These are phyloP conservation scores for Xerocomus alliaceus DNA, from an alignment of 1,284 basidiomycete species.

Conservation along the genomic window DNA sequence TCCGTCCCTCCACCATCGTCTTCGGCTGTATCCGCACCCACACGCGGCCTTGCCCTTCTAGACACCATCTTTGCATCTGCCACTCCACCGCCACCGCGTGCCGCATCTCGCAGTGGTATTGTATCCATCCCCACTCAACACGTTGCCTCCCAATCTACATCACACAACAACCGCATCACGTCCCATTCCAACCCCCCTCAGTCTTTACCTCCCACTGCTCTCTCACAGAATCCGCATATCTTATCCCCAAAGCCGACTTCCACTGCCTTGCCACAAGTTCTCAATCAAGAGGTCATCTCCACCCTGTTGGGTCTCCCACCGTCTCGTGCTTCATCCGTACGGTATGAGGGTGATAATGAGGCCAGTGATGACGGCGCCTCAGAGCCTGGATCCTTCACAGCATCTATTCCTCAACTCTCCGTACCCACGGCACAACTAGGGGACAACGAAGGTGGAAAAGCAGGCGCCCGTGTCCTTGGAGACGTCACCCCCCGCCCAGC, in stretches of 20 bases:
- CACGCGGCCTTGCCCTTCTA: constrained; percentile 53
- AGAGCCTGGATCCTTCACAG: constrained; percentile 49
- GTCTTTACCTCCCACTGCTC: constrained; percentile 19
- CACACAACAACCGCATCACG: constrained; percentile 7
- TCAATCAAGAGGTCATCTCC: constrained; percentile 69
- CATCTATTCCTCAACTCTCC: constrained; percentile 44
- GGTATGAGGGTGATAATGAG: constrained; percentile 69
- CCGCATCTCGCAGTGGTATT: constrained; percentile 23
- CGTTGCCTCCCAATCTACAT: constrained; percentile 9
- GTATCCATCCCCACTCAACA: constrained; percentile 15
- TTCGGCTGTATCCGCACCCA: constrained; percentile 31
- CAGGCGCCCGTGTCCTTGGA: constrained; percentile 43
- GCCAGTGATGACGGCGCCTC: constrained; percentile 55
- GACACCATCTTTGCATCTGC: constrained; percentile 61
- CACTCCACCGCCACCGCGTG: constrained; percentile 32
- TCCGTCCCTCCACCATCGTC: constrained; percentile 40
- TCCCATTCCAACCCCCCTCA: constrained; percentile 12
- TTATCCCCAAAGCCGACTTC: constrained; percentile 56
- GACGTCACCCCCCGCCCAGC: constrained; percentile 59
- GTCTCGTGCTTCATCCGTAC: constrained; percentile 59
- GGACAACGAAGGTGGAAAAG: constrained; percentile 23
- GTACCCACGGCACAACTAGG: constrained; percentile 18
- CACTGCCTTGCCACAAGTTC: constrained; percentile 57
- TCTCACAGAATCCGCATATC: constrained; percentile 43
- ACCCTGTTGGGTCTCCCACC: constrained; percentile 59